These are phyloP conservation scores for Xylogone sp. DNA, from an alignment of 2,329 filamentous ascomycete species.

Conservation along the genomic window DNA sequence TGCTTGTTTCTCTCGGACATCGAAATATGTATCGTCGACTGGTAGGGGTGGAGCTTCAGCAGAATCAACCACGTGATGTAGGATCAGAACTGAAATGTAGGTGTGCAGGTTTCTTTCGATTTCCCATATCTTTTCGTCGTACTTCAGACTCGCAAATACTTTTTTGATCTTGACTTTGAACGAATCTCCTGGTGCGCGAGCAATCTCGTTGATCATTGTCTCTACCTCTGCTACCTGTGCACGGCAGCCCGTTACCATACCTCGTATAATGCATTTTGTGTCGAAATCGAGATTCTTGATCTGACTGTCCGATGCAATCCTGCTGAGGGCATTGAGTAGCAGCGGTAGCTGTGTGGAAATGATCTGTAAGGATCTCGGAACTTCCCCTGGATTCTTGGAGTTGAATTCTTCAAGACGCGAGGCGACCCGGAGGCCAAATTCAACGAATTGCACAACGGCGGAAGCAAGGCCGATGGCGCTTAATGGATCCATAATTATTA, in stretches of 20 bases:
- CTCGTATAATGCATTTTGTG: slow-evolving; percentile 14
- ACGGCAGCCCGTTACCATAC: slow-evolving; percentile 11
- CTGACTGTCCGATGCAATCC: slow-evolving; percentile 8
- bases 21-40: slow-evolving; percentile 12
- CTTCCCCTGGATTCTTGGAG: slow-evolving; percentile 2
- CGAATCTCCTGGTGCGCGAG: slow-evolving; percentile 7
- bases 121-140: slow-evolving; percentile 15
- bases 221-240: slow-evolving; percentile 8
- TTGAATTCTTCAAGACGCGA: slow-evolving; percentile 9
- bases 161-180: slow-evolving; percentile 15
- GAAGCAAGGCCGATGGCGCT: slow-evolving; percentile 13
- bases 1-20: slow-evolving; percentile 11
- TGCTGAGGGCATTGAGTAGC: slow-evolving; percentile 9
- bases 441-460: slow-evolving; percentile 13
- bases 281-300: slow-evolving; percentile 12
- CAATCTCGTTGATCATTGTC: slow-evolving; percentile 11
- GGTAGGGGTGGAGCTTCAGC: slow-evolving; percentile 1
- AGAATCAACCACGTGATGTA: slow-evolving; percentile 17
- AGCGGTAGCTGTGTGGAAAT: slow-evolving; percentile 11
- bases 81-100: slow-evolving; percentile 15
- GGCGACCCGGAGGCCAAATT: slow-evolving; percentile 11
- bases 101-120: slow-evolving; percentile 16
- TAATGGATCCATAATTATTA: slow-evolving; percentile 16
- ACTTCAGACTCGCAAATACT: slow-evolving; percentile 13
- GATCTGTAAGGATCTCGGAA: slow-evolving; percentile 10